Conservation (phyloP, 2,329 filamentous ascomycete genomes). For the Aureobasidium sp. region DNA sequence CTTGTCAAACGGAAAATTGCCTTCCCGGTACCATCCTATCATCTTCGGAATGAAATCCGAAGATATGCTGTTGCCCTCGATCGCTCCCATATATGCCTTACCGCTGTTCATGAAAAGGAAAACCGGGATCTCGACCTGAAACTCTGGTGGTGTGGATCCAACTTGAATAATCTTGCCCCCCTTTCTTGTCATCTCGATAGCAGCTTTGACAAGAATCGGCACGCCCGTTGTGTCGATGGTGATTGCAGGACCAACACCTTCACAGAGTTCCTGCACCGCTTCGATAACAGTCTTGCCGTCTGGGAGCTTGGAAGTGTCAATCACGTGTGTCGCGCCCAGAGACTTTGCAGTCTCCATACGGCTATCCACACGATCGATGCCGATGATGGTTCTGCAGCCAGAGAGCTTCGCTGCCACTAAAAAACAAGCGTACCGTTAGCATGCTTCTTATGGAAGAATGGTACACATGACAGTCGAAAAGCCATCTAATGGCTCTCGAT, state of each 20-base stretch:
- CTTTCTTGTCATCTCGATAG: constrained; percentile 34
- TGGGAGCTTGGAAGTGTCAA: constrained; percentile 27
- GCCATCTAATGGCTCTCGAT: too few species aligned
- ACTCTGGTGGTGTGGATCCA: constrained; percentile 38
- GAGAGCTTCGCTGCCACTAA: constrained; percentile 41
- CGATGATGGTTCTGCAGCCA: constrained; percentile 32
- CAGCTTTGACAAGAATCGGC: constrained; percentile 34
- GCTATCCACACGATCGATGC: constrained; percentile 30
- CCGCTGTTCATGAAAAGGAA: constrained; percentile 40
- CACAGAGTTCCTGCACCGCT: constrained; percentile 29
- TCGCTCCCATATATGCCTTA: constrained; percentile 41
- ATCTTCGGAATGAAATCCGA: constrained; percentile 38
- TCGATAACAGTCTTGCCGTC: constrained; percentile 27
- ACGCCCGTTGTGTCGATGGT: constrained; percentile 44
- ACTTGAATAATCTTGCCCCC: constrained; percentile 44
- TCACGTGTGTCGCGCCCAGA: constrained; percentile 33
- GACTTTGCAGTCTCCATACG: constrained; percentile 32
- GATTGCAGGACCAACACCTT: constrained; percentile 35
- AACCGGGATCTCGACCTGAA: constrained; percentile 35
- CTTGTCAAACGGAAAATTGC: constrained; percentile 39
- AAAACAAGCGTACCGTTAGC: too few species aligned
- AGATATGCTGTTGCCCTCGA: constrained; percentile 38
- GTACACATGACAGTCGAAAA: too few species aligned
- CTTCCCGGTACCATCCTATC: constrained; percentile 41
- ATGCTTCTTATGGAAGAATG: too few species aligned